phyloP scores from a whole-genome alignment of 176 grass and related monocot genomes.

The Poa pratensis region DNA sequence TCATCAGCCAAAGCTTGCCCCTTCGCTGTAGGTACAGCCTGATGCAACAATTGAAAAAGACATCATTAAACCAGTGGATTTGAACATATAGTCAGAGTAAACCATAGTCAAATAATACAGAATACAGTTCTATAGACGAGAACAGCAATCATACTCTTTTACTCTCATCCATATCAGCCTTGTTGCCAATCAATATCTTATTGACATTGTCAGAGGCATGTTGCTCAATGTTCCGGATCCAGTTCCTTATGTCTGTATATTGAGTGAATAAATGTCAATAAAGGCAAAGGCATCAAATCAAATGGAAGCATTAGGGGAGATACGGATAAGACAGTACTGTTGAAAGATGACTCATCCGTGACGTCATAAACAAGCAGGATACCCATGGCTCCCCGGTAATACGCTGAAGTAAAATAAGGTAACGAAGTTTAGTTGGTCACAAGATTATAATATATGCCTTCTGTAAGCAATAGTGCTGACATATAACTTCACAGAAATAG shows the following conservation, averaged over 20 bases:
- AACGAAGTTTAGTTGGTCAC: constrained; percentile 34
- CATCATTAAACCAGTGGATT: constrained; percentile 21
- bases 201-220: constrained; percentile 99
- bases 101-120: constrained; percentile 18
- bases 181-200: constrained; percentile 96
- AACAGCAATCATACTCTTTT: constrained; percentile 61
- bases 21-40: constrained; percentile 96
- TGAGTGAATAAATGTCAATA: constrained; percentile 30
- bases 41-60: constrained; percentile 35
- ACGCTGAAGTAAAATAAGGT: constrained; percentile 65
- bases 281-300: constrained; percentile 23
- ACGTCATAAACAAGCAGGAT: constrained; percentile 98
- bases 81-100: not conserved
- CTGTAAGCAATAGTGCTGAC: not conserved
- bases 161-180: constrained; percentile 98
- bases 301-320: constrained; percentile 10
- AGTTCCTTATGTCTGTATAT: constrained; percentile 86
- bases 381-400: constrained; percentile 96
- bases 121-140: not conserved
- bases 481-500: not conserved
- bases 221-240: constrained; percentile 97
- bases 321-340: constrained; percentile 64
- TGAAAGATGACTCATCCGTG: constrained; percentile 97
- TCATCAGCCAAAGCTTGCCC: constrained; percentile 96
- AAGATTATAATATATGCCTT: not conserved